phyloP scores from a whole-genome alignment of 331 rosid genomes.

The Phaseolus coccineus region DNA sequence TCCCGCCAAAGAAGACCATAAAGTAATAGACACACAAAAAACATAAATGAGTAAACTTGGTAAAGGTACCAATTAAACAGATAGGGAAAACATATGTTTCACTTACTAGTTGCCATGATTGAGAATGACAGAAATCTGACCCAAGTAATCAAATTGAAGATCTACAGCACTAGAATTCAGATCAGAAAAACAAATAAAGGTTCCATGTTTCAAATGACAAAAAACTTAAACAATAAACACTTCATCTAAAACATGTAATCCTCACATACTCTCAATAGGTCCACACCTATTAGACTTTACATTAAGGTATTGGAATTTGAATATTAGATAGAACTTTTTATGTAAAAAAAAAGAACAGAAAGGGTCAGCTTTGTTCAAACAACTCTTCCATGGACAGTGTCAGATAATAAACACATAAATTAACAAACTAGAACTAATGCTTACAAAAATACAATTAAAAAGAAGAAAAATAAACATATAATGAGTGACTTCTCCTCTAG shows the following conservation, averaged over 20 bases:
- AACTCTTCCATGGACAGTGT: neutral
- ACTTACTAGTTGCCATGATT: slow-evolving; percentile 65
- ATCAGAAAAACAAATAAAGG: slow-evolving; percentile 38
- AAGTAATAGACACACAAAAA: slow-evolving; percentile 15
- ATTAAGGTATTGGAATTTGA: slow-evolving; percentile 14
- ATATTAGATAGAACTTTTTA: neutral
- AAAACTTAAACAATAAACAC: neutral
- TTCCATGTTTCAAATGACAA: neutral
- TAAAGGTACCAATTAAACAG: slow-evolving; percentile 19
- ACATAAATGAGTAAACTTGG: neutral
- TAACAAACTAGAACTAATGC: neutral
- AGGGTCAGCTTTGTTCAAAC: neutral
- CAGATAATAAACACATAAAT: neutral
- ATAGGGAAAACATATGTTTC: slow-evolving; percentile 26
- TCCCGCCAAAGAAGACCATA: slow-evolving; percentile 15
- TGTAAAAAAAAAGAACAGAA: neutral
- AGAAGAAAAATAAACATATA: too few species aligned
- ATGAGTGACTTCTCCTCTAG: neutral
- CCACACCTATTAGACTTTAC: neutral
- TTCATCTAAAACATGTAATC: neutral
- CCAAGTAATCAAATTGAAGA: slow-evolving; percentile 38
- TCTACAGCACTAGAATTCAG: slow-evolving; percentile 26
- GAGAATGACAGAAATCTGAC: slow-evolving; percentile 40
- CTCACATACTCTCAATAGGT: neutral
- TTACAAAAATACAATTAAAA: neutral